Evolutionary conservation across 805 yeast genomes (phyloP).

Genomic region (Vanderwaltozyma yarrowii): DNA sequence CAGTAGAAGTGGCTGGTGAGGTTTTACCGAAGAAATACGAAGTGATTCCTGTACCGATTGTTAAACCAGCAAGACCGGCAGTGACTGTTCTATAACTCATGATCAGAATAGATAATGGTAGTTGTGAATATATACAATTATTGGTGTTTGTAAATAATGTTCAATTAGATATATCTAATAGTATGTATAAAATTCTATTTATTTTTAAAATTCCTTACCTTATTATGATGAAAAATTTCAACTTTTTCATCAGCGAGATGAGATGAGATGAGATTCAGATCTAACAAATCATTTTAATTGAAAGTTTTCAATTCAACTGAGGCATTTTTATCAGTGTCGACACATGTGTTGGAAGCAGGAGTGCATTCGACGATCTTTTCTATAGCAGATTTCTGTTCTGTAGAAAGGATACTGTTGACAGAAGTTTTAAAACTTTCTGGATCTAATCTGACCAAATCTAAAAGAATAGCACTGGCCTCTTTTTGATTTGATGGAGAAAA

Average conservation of each 20-base stretch:
- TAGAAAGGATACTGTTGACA: slow-evolving; percentile 31
- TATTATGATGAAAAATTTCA: too few relatives aligned
- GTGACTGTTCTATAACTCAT: slow-evolving; percentile 25
- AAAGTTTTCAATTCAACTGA: slow-evolving; percentile 3
- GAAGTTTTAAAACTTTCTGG: slow-evolving; percentile 41
- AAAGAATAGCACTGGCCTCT: slow-evolving; percentile 38
- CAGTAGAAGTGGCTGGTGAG: slow-evolving; percentile 1
- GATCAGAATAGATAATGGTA: not conserved
- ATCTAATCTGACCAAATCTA: slow-evolving; percentile 37
- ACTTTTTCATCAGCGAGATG: too few relatives aligned
- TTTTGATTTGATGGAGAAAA: slow-evolving; percentile 13
- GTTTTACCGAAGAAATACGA: slow-evolving; percentile 28
- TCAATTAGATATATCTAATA: too few relatives aligned
- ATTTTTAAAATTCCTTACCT: too few relatives aligned
- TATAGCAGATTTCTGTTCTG: slow-evolving; percentile 26
- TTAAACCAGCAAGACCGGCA: slow-evolving; percentile 22
- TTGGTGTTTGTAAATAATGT: too few relatives aligned
- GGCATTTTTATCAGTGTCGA: not conserved
- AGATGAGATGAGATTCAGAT: too few relatives aligned
- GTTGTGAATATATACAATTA: too few relatives aligned
- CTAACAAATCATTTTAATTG: too few relatives aligned
- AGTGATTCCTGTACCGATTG: slow-evolving; percentile 27
- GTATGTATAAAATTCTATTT: too few relatives aligned
- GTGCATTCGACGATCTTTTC: slow-evolving; percentile 11
- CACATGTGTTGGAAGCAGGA: not conserved